A percentile compares a stretch with the other conserved stretches of the same genome.
Evolutionary conservation across 2,329 filamentous ascomycete species (phyloP).

Genomic region (Annulohypoxylon truncatum): DNA sequence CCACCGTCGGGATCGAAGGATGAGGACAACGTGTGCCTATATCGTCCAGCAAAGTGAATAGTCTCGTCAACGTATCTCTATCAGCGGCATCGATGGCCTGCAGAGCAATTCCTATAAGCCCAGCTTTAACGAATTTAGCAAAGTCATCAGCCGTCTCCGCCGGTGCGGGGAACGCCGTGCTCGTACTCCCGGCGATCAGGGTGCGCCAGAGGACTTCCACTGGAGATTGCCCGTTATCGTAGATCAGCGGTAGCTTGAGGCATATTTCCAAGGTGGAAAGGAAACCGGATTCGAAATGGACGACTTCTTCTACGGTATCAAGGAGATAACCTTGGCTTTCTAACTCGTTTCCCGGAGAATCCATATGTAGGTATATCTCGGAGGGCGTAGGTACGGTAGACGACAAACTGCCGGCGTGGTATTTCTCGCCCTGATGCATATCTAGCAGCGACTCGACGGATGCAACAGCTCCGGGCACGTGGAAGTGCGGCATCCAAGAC

Average conservation of each 20-base stretch:
- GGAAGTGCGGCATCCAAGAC: conserved; percentile 35
- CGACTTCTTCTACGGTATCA: conserved; percentile 22
- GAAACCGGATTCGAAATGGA: conserved; percentile 25
- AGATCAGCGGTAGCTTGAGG: conserved; percentile 3
- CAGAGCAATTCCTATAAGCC: conserved; percentile 22
- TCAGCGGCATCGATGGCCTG: conserved; percentile 6
- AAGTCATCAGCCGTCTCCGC: conserved; percentile 22
- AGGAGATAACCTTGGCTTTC: conserved; percentile 15
- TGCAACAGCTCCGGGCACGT: conserved; percentile 26
- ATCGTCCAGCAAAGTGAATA: conserved; percentile 3
- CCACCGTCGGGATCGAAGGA: conserved; percentile 18
- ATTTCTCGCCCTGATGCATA: conserved; percentile 30
- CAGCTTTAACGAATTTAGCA: conserved; percentile 19
- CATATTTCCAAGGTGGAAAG: conserved; percentile 22
- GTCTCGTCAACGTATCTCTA: neutral
- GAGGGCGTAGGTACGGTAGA: conserved; percentile 5
- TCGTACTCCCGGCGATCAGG: conserved; percentile 26
- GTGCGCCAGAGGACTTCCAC: conserved; percentile 32
- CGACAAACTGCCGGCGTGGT: conserved; percentile 25
- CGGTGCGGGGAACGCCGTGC: conserved; percentile 28
- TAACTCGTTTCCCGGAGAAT: conserved; percentile 14
- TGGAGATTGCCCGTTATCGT: conserved; percentile 21
- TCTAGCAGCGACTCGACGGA: conserved; percentile 24
- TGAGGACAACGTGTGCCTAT: conserved; percentile 23
- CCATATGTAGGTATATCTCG: conserved; percentile 20